These are phyloP conservation scores for Saturnispora besseyi DNA, from an alignment of 805 yeast genomes.

Conservation along the genomic window DNA sequence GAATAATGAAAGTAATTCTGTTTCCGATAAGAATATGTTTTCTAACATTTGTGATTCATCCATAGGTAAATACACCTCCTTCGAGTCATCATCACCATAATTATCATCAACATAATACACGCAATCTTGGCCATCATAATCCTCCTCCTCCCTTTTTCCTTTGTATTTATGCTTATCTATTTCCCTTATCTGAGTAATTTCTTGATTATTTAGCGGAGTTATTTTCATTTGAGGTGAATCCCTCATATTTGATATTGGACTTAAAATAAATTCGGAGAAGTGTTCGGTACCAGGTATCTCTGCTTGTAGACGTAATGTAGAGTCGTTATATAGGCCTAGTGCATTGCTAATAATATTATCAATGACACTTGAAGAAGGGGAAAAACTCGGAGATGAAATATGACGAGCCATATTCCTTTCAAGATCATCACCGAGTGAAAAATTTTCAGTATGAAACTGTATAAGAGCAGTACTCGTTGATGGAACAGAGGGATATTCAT, in stretches of 20 bases:
- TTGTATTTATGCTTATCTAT: not conserved
- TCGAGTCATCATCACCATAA: constrained; percentile 1
- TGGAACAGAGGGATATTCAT: not conserved
- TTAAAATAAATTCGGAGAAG: not conserved
- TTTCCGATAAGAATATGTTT: constrained; percentile 21
- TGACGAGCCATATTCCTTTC: constrained; percentile 12
- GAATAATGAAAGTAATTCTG: constrained; percentile 19
- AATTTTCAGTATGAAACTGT: not conserved
- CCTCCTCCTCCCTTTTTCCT: not conserved
- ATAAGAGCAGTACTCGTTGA: not conserved
- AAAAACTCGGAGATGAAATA: constrained; percentile 13
- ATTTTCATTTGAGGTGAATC: not conserved
- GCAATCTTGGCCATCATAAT: not conserved
- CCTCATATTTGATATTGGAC: not conserved
- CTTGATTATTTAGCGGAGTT: not conserved
- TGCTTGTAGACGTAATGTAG: not conserved
- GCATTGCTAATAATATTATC: constrained; percentile 7
- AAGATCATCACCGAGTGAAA: constrained; percentile 1
- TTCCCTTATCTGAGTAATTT: not conserved
- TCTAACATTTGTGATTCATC: constrained; percentile 31
- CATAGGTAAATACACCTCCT: constrained; percentile 22
- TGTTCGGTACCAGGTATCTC: not conserved
- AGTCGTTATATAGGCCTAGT: not conserved
- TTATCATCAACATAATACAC: constrained; percentile 10
- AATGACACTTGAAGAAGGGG: constrained; percentile 10